A percentile compares a stretch with the other conserved stretches of the same genome.
These are phyloP conservation scores for Vickermania ingenoplastis DNA, from an alignment of 208 protist genomes.

Conservation along the genomic window DNA sequence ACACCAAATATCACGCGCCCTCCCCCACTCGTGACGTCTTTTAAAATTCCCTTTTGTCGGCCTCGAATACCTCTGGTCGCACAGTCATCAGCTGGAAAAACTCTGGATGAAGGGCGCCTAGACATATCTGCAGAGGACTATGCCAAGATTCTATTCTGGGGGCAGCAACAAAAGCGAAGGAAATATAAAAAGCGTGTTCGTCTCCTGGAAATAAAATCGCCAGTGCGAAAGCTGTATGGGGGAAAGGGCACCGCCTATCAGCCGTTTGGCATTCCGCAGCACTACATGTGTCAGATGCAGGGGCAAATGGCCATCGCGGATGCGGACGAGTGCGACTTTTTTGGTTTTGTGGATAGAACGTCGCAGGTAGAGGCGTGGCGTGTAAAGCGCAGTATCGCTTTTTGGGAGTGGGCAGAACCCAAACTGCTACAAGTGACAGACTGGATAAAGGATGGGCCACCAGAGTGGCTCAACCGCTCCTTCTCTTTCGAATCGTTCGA, in stretches of 20 bases:
- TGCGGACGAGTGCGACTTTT: conserved; percentile 85
- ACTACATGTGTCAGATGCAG: conserved; percentile 89
- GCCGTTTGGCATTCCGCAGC: conserved; percentile 71
- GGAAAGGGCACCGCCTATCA: conserved; percentile 23
- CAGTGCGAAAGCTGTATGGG: conserved; percentile 57
- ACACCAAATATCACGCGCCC: no score
- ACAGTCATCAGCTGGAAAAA: no score
- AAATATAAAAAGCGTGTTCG: conserved; percentile 10
- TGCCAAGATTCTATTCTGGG: no score
- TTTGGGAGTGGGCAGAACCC: conserved; percentile 77
- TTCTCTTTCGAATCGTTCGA: conserved; percentile 70
- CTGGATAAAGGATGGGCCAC: conserved; percentile 59
- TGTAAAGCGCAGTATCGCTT: conserved; percentile 47
- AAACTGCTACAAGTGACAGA: conserved; percentile 49
- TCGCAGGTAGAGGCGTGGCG: conserved; percentile 74
- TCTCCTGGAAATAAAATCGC: conserved; percentile 85
- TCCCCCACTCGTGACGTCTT: no score
- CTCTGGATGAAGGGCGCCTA: no score
- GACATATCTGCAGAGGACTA: no score
- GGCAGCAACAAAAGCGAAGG: neutral
- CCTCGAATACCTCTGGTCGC: no score
- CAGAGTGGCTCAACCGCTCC: conserved; percentile 32
- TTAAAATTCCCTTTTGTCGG: no score
- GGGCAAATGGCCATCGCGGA: conserved; percentile 83
- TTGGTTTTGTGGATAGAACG: conserved; percentile 64